Evolutionary conservation across 2,329 filamentous ascomycete species (phyloP).

Genomic region (Xylariaceae sp.): DNA sequence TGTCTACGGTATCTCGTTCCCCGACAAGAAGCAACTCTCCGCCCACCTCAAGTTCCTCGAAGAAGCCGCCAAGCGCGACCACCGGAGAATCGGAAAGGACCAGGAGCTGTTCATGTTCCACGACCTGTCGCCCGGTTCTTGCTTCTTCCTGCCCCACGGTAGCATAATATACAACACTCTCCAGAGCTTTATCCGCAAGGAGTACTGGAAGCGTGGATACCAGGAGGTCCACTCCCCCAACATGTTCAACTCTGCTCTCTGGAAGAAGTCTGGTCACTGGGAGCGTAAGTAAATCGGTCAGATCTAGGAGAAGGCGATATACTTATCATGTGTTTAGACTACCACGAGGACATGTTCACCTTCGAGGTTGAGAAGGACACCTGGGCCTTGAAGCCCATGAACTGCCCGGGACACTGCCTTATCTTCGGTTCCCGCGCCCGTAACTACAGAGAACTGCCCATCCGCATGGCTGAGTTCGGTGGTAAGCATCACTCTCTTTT

Average conservation of each 20-base stretch:
- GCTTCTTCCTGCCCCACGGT: constrained; percentile 89
- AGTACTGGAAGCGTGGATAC: constrained; percentile 92
- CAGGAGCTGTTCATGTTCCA: constrained; percentile 98
- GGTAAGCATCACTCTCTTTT: constrained; percentile 11
- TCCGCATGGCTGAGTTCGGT: constrained; percentile 83
- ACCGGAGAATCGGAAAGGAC: constrained; percentile 87
- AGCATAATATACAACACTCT: constrained; percentile 90
- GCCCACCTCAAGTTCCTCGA: constrained; percentile 94
- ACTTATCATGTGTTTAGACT: constrained; percentile 40
- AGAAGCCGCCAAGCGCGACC: constrained; percentile 96
- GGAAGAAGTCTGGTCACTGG: constrained; percentile 96
- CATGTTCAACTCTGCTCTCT: constrained; percentile 89
- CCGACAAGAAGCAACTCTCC: constrained; percentile 89
- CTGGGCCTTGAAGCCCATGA: constrained; percentile 88
- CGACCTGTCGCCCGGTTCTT: constrained; percentile 84
- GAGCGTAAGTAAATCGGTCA: constrained; percentile 39
- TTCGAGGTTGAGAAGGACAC: constrained; percentile 52
- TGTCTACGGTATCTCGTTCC: constrained; percentile 92
- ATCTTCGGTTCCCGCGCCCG: constrained; percentile 69
- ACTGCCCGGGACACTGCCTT: constrained; percentile 83
- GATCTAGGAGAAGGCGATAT: not conserved
- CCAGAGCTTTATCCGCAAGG: constrained; percentile 70
- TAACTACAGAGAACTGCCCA: constrained; percentile 74
- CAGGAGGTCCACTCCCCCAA: constrained; percentile 93
- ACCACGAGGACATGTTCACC: constrained; percentile 80